Evolutionary conservation across 345 rosid species (phyloP).

Genomic region (Gossypium bickii): DNA sequence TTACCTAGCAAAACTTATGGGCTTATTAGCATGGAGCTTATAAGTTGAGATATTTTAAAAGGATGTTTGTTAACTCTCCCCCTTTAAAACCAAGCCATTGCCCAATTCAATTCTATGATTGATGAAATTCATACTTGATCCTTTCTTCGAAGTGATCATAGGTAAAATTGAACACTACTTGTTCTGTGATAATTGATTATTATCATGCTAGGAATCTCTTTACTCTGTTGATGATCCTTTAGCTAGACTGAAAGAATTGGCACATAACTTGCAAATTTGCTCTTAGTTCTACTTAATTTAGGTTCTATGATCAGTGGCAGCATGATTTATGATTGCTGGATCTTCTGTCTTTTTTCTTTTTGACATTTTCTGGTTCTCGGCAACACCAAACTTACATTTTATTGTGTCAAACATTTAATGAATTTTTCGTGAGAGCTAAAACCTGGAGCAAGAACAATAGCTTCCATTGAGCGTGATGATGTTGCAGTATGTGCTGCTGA

Average conservation of each 20-base stretch:
- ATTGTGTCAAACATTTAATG: constrained; percentile 74
- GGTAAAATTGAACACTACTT: neutral
- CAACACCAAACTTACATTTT: neutral
- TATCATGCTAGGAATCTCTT: neutral
- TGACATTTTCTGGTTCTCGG: constrained; percentile 4
- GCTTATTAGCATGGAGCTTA: neutral
- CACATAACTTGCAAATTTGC: neutral
- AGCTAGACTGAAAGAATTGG: neutral
- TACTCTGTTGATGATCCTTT: neutral
- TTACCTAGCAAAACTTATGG: neutral
- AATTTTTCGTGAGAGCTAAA: constrained; percentile 83
- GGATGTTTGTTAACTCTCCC: neutral
- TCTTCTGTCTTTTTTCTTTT: neutral
- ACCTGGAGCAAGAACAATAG: constrained; percentile 74
- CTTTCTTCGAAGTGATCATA: neutral
- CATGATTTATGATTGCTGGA: neutral
- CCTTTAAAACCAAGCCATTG: neutral
- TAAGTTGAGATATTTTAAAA: neutral
- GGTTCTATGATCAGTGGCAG: neutral
- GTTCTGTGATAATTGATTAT: neutral
- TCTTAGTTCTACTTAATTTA: neutral
- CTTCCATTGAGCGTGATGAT: constrained; percentile 44
- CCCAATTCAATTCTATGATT: neutral
- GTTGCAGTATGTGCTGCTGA: constrained; percentile 81
- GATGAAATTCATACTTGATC: neutral